These are phyloP conservation scores for Alternaria brassicae DNA, from an alignment of 2,329 filamentous ascomycete species.

Conservation along the genomic window DNA sequence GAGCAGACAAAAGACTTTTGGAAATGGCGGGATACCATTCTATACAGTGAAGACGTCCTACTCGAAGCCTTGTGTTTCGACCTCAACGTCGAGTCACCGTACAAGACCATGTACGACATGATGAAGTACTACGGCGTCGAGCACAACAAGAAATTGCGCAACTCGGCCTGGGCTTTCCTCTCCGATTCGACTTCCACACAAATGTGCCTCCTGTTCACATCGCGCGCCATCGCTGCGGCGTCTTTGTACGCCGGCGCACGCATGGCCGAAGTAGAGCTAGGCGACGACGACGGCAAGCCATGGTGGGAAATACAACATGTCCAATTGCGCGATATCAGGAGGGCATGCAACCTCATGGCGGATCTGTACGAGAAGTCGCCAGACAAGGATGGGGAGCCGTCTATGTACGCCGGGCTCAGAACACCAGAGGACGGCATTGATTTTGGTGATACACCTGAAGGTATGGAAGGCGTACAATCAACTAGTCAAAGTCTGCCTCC, in stretches of 20 bases:
- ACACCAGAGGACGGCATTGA: constrained; percentile 49
- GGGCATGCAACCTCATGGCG: constrained; percentile 78
- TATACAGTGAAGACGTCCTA: constrained; percentile 91
- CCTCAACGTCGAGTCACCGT: constrained; percentile 86
- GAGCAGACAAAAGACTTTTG: constrained; percentile 99
- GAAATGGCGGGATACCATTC: constrained; percentile 94
- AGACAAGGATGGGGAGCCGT: constrained; percentile 50
- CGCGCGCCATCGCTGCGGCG: constrained; percentile 81
- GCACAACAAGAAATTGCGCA: constrained; percentile 81
- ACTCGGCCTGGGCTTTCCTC: constrained; percentile 90
- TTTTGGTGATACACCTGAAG: constrained; percentile 42
- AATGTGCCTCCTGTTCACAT: constrained; percentile 80
- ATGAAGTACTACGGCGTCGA: constrained; percentile 75
- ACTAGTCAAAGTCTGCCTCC: constrained; percentile 28
- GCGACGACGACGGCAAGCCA: constrained; percentile 73
- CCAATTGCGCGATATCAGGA: constrained; percentile 71
- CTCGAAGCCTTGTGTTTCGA: constrained; percentile 94
- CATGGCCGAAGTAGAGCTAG: constrained; percentile 74
- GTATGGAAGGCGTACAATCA: constrained; percentile 33
- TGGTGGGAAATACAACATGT: constrained; percentile 89
- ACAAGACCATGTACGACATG: constrained; percentile 82
- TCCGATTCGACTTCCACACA: constrained; percentile 88
- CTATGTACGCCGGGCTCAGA: constrained; percentile 56
- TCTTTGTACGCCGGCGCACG: constrained; percentile 87
- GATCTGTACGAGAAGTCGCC: constrained; percentile 57